phyloP scores from a whole-genome alignment of 805 yeast species.

The Metschnikowia picachoensis region DNA sequence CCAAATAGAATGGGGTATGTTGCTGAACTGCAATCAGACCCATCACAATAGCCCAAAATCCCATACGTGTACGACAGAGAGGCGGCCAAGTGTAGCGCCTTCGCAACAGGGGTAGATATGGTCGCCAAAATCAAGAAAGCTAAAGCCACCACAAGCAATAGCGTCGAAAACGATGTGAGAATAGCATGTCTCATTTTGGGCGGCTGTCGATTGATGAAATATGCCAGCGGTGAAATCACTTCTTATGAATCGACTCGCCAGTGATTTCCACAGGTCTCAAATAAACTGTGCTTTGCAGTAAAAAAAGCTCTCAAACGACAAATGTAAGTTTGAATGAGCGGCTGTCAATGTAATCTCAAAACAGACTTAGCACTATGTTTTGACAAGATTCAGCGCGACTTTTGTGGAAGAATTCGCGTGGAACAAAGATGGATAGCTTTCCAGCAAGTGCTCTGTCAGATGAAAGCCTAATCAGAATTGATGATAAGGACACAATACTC shows the following conservation, averaged over 20 bases:
- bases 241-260: too few species aligned
- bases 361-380: too few species aligned
- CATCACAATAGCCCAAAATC: constrained; percentile 60
- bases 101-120: constrained; percentile 57
- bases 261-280: too few species aligned
- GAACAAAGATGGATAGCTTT: background rate
- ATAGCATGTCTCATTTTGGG: constrained; percentile 12
- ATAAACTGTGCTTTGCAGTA: too few species aligned
- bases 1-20: constrained; percentile 44
- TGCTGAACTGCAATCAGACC: constrained; percentile 39
- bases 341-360: too few species aligned
- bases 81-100: constrained; percentile 46
- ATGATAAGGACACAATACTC: too few species aligned
- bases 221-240: too few species aligned
- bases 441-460: background rate
- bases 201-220: background rate
- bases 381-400: too few species aligned
- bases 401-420: background rate
- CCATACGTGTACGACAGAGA: constrained; percentile 51
- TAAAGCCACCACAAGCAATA: constrained; percentile 49
- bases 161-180: constrained; percentile 36
- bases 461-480: background rate
- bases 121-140: constrained; percentile 61
- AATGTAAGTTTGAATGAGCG: too few species aligned
- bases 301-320: background rate